Evolutionary conservation across 352 stramenopile genomes (phyloP), one percentile per base, ranked within the genome.

Genomic region (Globisporangium nodosum): DNA sequence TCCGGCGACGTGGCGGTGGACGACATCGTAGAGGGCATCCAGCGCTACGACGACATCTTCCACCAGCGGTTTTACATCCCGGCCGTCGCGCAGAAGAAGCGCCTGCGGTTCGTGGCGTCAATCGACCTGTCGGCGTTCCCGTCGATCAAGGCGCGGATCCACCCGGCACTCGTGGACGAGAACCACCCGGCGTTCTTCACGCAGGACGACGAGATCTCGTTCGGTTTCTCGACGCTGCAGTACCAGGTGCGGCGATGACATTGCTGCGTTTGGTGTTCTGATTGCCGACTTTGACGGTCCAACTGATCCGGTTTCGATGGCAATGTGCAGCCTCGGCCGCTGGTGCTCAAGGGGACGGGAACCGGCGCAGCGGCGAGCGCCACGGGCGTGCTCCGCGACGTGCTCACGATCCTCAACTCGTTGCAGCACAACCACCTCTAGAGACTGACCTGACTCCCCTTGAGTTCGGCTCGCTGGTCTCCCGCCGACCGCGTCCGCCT

Each of bases 151-250:
- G 77, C 81, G 27, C 71, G 70, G 52, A 76, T 90, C 35, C 70
- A 69, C 37, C 79, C 78, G 3, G 48, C 72, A 46, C 66, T 90
- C 15, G 65, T 91, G 43, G 76, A 72, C 51, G 81, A 92, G 31
- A 68, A 74, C 51, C 81, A 92, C 56, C 68, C 78, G 4, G 71
- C 71, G 1, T 92, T 71, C 54, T 77, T 71, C 52, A 79, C 71
- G 37, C 72, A 84, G 56, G 73, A 87, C 62, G 76, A 90, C 52
- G 83, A 92, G 58, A 90, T 92, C 56, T 68, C 79, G 3, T 81
- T 91, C 24, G 77, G 78, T 6, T 80, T 92, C 46, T 77, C 66
- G 4, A 89, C 83, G n/a, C 69, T 79, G 51, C 76, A 89, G 68
- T 90, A 92, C 58, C 68, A 71, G 57, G 65, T 73, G 54, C 27